A percentile compares a stretch with the other conserved stretches of the same genome.
phyloP scores from a whole-genome alignment of 1,139 yeast species.

The Debaryomyces psychrophilus region DNA sequence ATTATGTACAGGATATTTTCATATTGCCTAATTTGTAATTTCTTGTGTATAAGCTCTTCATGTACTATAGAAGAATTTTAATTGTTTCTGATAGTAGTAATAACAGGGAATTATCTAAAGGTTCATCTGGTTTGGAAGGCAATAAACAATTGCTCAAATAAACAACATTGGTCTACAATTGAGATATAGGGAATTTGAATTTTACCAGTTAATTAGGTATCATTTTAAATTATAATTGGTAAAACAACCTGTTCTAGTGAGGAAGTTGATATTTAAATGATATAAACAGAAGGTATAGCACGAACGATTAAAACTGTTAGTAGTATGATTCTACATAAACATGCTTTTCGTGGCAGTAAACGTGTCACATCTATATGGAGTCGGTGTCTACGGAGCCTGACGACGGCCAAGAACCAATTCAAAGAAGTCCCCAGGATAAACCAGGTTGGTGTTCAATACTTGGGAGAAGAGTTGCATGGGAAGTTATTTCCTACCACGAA shows the following conservation, averaged over 20 bases:
- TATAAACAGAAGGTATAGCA: not conserved
- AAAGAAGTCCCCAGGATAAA: conserved; percentile 58
- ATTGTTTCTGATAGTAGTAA: conserved; percentile 1
- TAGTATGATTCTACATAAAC: conserved; percentile 6
- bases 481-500: conserved; percentile 59
- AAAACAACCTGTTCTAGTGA: not conserved
- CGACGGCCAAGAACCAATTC: not conserved
- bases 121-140: not conserved
- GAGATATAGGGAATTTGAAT: not conserved
- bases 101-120: conserved; percentile 1
- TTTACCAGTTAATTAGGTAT: not conserved
- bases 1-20: conserved; percentile 7
- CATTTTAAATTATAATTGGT: not conserved
- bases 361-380: conserved; percentile 2
- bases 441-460: conserved; percentile 67
- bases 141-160: conserved; percentile 1
- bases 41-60: not conserved
- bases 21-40: conserved; percentile 2
- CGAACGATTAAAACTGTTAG: not conserved
- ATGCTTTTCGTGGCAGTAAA: not conserved
- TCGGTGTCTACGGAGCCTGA: not conserved
- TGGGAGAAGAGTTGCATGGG: conserved; percentile 58
- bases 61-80: not conserved
- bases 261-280: not conserved
- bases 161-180: not conserved